A percentile compares a stretch with the other conserved stretches of the same genome.
These are phyloP conservation scores for Tylopilus sp. DNA, from an alignment of 768 basidiomycete genomes.

Conservation along the genomic window DNA sequence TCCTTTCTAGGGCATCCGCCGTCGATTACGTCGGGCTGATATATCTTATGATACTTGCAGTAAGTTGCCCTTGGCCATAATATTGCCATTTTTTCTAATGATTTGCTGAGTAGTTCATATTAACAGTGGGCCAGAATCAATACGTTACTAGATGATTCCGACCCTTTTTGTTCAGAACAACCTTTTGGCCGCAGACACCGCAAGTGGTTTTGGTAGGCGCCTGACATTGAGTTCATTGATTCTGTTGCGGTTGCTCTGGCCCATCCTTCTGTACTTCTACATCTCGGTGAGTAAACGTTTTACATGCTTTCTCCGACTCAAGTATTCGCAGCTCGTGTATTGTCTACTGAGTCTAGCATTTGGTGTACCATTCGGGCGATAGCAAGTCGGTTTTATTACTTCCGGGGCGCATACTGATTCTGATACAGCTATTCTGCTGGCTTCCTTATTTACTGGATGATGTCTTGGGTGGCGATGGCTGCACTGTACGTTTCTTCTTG, in stretches of 20 bases:
- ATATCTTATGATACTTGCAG: slow-evolving; percentile 40
- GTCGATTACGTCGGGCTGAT: slow-evolving; percentile 54
- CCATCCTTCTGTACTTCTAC: slow-evolving; percentile 41
- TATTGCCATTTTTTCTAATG: background rate
- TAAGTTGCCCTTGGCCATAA: background rate
- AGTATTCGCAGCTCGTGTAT: slow-evolving; percentile 47
- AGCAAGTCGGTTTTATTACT: slow-evolving; percentile 28
- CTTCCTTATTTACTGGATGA: slow-evolving; percentile 67
- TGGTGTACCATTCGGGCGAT: slow-evolving; percentile 50
- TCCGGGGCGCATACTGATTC: background rate
- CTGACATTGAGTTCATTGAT: slow-evolving; percentile 39
- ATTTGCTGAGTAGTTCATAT: slow-evolving; percentile 23
- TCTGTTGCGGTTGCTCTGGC: slow-evolving; percentile 37
- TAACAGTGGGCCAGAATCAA: slow-evolving; percentile 20
- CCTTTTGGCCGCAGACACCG: slow-evolving; percentile 31
- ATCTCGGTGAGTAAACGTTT: slow-evolving; percentile 32
- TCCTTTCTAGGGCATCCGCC: slow-evolving; percentile 43
- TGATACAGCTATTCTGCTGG: slow-evolving; percentile 45
- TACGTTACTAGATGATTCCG: background rate
- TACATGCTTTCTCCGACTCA: background rate
- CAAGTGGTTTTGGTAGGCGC: slow-evolving; percentile 39
- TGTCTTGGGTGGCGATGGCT: slow-evolving; percentile 56
- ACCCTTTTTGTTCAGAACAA: slow-evolving; percentile 26
- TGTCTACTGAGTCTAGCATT: slow-evolving; percentile 60
- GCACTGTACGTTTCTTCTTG: slow-evolving; percentile 41